Conservation (phyloP, 495 filamentous ascomycete genomes). For the Trichoderma gamsii region DNA sequence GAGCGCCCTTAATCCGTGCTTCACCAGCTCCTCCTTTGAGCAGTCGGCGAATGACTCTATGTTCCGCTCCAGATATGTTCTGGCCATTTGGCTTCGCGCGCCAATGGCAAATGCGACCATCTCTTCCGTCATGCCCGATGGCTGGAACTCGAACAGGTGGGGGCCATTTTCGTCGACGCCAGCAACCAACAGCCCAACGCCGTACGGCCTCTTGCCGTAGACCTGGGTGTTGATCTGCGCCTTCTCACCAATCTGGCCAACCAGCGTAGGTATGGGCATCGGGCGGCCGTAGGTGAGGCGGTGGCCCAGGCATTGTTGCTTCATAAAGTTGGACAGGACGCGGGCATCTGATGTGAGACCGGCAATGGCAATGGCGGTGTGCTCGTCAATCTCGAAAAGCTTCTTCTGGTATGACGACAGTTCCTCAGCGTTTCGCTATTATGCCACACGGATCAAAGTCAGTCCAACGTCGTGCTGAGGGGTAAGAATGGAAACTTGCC, state of each 20-base stretch:
- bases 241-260: slow-evolving; percentile 86
- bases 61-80: slow-evolving; percentile 91
- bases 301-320: slow-evolving; percentile 92
- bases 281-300: slow-evolving; percentile 92
- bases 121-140: slow-evolving; percentile 90
- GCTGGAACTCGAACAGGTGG: slow-evolving; percentile 98
- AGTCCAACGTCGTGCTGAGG: slow-evolving; percentile 13
- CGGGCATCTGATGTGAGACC: slow-evolving; percentile 97
- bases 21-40: slow-evolving; percentile 75
- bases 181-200: slow-evolving; percentile 87
- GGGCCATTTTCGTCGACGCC: slow-evolving; percentile 90
- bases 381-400: slow-evolving; percentile 91
- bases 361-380: slow-evolving; percentile 92
- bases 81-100: slow-evolving; percentile 90
- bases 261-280: slow-evolving; percentile 81
- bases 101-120: slow-evolving; percentile 94
- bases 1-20: slow-evolving; percentile 81
- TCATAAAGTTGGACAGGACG: slow-evolving; percentile 99
- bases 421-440: slow-evolving; percentile 94
- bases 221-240: slow-evolving; percentile 97
- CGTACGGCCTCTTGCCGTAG: slow-evolving; percentile 94
- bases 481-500: slow-evolving; percentile 46
- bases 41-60: slow-evolving; percentile 70
- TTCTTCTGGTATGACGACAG: slow-evolving; percentile 99
- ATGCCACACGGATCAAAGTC: slow-evolving; percentile 12